phyloP scores from a whole-genome alignment of 1,284 basidiomycete species.

The Rhodotorula sp. region DNA sequence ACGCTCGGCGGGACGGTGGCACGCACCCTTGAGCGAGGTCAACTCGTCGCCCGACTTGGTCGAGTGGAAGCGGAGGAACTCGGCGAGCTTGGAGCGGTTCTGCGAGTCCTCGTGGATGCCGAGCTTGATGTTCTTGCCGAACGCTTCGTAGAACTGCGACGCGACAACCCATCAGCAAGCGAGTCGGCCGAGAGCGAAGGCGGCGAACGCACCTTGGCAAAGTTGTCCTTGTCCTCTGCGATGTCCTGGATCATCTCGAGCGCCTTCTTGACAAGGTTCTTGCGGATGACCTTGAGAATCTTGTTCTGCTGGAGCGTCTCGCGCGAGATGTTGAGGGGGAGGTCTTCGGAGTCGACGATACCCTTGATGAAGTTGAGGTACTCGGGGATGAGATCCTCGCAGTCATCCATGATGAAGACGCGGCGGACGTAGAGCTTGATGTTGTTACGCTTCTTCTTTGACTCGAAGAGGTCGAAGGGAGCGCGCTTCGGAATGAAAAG shows the following conservation, averaged over 20 bases:
- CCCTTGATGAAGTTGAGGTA: slow-evolving; percentile 99
- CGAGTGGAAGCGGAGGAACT: slow-evolving; percentile 98
- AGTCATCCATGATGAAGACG: slow-evolving; percentile 99
- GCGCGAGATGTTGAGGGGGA: slow-evolving; percentile 99
- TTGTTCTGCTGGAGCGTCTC: slow-evolving; percentile 99
- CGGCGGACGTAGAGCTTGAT: slow-evolving; percentile 99
- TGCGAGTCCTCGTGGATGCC: slow-evolving; percentile 99
- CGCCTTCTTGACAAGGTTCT: slow-evolving; percentile 89
- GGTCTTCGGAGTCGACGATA: slow-evolving; percentile 99
- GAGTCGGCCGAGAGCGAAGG: not conserved
- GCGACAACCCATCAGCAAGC: not conserved
- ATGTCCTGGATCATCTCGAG: slow-evolving; percentile 94
- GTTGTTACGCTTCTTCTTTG: slow-evolving; percentile 99
- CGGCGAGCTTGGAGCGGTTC: slow-evolving; percentile 98
- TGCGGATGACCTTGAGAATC: slow-evolving; percentile 97
- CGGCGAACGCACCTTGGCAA: slow-evolving; percentile 51
- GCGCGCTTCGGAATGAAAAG: slow-evolving; percentile 95
- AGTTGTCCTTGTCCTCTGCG: slow-evolving; percentile 99
- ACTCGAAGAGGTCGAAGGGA: slow-evolving; percentile 99
- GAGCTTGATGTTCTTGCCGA: slow-evolving; percentile 81
- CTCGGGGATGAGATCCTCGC: slow-evolving; percentile 98
- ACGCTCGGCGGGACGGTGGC: no score
- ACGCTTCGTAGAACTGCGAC: slow-evolving; percentile 53
- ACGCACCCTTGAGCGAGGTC: slow-evolving; percentile 80
- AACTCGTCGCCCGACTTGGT: slow-evolving; percentile 92